phyloP scores from a whole-genome alignment of 495 filamentous ascomycete species.

The Pseudomonodictys pantanalensis region DNA sequence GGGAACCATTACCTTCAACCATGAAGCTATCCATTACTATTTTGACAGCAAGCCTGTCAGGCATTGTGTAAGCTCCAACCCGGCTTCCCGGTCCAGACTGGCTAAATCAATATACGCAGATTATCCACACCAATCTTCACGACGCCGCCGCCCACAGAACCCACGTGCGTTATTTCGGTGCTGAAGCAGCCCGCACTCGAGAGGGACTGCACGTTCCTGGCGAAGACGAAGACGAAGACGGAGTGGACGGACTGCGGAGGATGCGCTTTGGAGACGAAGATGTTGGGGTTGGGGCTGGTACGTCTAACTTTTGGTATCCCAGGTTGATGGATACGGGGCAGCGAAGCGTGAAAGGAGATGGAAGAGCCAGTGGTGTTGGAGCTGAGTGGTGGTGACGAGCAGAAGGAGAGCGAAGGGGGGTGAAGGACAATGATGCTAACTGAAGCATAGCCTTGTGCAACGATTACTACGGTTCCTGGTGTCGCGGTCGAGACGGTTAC shows the following conservation, averaged over 20 bases:
- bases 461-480: slow-evolving; percentile 2
- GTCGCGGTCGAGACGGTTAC: neutral
- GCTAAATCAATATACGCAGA: neutral
- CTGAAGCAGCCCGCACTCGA: slow-evolving; percentile 11
- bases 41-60: too few species aligned
- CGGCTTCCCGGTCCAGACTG: too few species aligned
- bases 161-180: slow-evolving; percentile 18
- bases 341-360: too few species aligned
- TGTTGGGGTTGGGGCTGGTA: slow-evolving; percentile 17
- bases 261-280: slow-evolving; percentile 9
- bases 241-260: slow-evolving; percentile 17
- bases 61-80: too few species aligned
- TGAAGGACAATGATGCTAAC: neutral
- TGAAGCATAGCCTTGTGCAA: slow-evolving; percentile 21
- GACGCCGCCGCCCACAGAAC: neutral
- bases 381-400: neutral
- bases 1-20: too few species aligned
- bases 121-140: neutral
- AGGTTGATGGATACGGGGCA: too few species aligned
- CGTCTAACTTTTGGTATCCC: neutral
- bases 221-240: slow-evolving; percentile 15
- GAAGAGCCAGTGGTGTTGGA: too few species aligned
- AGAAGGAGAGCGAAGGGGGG: neutral
- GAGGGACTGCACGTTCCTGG: slow-evolving; percentile 19
- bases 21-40: too few species aligned